Conservation (phyloP, 2,329 filamentous ascomycete genomes). For the Nigrograna mackinnonii region DNA sequence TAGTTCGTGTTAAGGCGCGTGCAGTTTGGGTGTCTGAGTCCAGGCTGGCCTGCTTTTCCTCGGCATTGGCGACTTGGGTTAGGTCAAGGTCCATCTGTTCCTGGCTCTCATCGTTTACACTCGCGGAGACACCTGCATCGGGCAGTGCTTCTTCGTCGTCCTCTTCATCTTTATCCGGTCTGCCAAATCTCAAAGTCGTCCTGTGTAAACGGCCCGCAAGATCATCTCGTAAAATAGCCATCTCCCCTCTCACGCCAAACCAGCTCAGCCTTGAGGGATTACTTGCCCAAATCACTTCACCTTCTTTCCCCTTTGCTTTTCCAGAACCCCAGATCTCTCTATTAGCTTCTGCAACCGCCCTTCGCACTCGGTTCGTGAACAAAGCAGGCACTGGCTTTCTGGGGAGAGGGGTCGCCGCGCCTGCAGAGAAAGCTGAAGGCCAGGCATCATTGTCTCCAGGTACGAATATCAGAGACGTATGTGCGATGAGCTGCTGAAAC, state of each 20-base stretch:
- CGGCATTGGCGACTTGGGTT: no score
- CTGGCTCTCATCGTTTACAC: slow-evolving; percentile 7
- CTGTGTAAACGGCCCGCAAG: slow-evolving; percentile 78
- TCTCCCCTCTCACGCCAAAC: slow-evolving; percentile 86
- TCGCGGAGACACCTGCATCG: slow-evolving; percentile 16
- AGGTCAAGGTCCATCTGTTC: slow-evolving; percentile 52
- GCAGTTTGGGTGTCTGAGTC: slow-evolving; percentile 54
- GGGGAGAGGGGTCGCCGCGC: slow-evolving; percentile 71
- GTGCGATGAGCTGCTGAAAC: slow-evolving; percentile 77
- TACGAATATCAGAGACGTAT: slow-evolving; percentile 86
- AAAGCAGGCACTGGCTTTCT: slow-evolving; percentile 77
- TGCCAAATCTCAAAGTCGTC: slow-evolving; percentile 72
- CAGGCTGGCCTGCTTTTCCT: no score
- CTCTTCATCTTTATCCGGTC: slow-evolving; percentile 44
- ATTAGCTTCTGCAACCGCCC: slow-evolving; percentile 79
- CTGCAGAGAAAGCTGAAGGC: slow-evolving; percentile 81
- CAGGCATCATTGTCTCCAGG: slow-evolving; percentile 98
- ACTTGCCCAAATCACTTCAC: slow-evolving; percentile 83
- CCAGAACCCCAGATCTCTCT: slow-evolving; percentile 61
- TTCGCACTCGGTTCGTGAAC: slow-evolving; percentile 84
- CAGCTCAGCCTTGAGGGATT: slow-evolving; percentile 83
- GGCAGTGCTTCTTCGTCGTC: slow-evolving; percentile 28
- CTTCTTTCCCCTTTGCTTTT: slow-evolving; percentile 54
- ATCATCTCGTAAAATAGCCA: slow-evolving; percentile 87
- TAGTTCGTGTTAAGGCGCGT: slow-evolving; percentile 82